Base-by-base conservation (phyloP, 306 rosid species). In the Vachellia pachyceras region DNA sequence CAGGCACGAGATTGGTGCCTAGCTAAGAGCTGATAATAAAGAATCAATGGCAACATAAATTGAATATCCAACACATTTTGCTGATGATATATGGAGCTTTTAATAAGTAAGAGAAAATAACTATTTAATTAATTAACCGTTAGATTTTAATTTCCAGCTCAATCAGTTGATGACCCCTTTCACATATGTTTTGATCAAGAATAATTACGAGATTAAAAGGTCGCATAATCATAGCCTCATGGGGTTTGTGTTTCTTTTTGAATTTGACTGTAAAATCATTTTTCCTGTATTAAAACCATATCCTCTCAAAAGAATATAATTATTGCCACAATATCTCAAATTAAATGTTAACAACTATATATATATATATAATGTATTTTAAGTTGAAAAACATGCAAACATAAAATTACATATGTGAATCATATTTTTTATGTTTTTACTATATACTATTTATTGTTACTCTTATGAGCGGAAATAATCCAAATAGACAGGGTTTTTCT, bases 81-180 rank as follows among this genome's bases (percentile, higher is more conserved):
- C 14, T 23, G 66, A 60, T 60, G 7, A 23, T 47, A 47, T 47
- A 60, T 3, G 3, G 25, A 60, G 37, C 25, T 23, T 60, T 11
- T 10, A 25, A 23, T 58, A 23, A 3, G 33, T 3, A 3, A 4
- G 7, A 49, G 7, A 23, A 11, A 23, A 25, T 10, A 20, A 64
- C 69, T 6, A 64, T 6, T 64, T 29, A 15, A 54, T 54, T 54
- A 54, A 12, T 47, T 14, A n/a, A 47, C 22, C 69, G 15, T 11
- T 25, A 46, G 39, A 64, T 77, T 60, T 23, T 10, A 23, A 44
- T 60, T 60, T 23, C 66, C 37, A 60, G 7, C 18, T 60, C 66
- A 25, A 11, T 23, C 37, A 37, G 75, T 65, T n/a, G n/a, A n/a
- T 77, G 81, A 60, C 74, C 52, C 35, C 52, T 35, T 72, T 36